phyloP scores from a whole-genome alignment of 1,284 basidiomycete species.

The Cryptococcus floricola region DNA sequence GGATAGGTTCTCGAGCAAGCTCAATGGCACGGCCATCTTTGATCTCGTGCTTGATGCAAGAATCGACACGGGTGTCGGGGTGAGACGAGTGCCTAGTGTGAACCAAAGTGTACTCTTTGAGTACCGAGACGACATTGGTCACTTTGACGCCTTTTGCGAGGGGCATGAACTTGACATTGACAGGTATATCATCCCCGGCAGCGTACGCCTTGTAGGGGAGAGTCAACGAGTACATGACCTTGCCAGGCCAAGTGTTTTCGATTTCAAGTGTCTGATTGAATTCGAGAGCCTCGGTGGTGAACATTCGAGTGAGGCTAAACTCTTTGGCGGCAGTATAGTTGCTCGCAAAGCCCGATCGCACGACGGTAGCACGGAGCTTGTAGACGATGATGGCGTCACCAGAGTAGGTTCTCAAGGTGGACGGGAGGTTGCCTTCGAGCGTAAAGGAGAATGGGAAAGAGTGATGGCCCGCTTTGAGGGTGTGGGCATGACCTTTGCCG shows the following conservation, averaged over 20 bases:
- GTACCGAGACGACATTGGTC: constrained; percentile 60
- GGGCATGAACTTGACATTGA: constrained; percentile 80
- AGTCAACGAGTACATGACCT: constrained; percentile 80
- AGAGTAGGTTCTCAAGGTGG: constrained; percentile 61
- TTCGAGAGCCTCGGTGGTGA: constrained; percentile 77
- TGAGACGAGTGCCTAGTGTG: constrained; percentile 61
- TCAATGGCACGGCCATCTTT: constrained; percentile 56
- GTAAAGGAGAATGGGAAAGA: constrained; percentile 76
- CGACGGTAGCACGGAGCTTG: constrained; percentile 77
- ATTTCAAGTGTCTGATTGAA: constrained; percentile 89
- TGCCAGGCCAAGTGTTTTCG: constrained; percentile 94
- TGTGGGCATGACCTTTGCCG: constrained; percentile 70
- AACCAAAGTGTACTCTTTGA: constrained; percentile 67
- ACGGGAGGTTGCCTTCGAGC: constrained; percentile 77
- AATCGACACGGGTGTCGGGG: constrained; percentile 62
- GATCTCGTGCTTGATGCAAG: constrained; percentile 68
- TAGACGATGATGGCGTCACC: constrained; percentile 67
- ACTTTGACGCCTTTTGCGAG: constrained; percentile 78
- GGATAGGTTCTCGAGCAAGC: constrained; percentile 23
- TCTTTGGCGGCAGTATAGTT: constrained; percentile 65
- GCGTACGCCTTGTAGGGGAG: constrained; percentile 67
- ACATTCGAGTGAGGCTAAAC: constrained; percentile 68
- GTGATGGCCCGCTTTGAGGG: constrained; percentile 63
- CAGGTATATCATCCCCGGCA: constrained; percentile 74
- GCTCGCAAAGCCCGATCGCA: constrained; percentile 67